Base-by-base conservation (phyloP, 495 filamentous ascomycete species). In the Penicillium roqueforti region DNA sequence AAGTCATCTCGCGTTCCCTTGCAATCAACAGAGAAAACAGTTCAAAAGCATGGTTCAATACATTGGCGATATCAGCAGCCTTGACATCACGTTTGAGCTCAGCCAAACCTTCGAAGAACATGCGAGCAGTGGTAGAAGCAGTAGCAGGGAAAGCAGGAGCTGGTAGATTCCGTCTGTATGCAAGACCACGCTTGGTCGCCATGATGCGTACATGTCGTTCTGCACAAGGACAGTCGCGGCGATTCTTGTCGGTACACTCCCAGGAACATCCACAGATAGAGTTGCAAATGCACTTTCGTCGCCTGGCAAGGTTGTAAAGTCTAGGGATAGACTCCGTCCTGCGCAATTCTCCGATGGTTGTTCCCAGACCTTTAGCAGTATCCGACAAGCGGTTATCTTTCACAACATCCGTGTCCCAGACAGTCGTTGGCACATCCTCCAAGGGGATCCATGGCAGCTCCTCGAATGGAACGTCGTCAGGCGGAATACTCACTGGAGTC, bases 251-350 rank as follows among this genome's bases (percentile, higher is more conserved):
- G 3, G 70, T 73, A 40, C 74, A 77, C 9, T 59, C 58, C 26
- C 14, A 16, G 4, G 70, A 59, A 47, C 74, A 77, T 28, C n/a
- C 51, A 26, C 74, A 76, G 20, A 55, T 23, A 3, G 58, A 54
- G 4, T 43, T 38, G 56, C 74, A 77, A 28, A 72, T 63, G 39
- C 74, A 77, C 39, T 69, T 74, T 39, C 39, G 51, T 31, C 68
- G 56, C n/a, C 63, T 68, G 3, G 55, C 57, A 32, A 68, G 51
- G 3, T 63, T 34, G 18, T 70, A 49, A 18, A 68, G 50, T 3
- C 41, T 41, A 13, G 47, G 55, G 4, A 45, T 48, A 8, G 59
- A 51, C 8, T 70, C 58, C 8, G 62, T 56, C n/a, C 58, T 65
- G 13, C 71, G 68, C n/a, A 62, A 28, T 3, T 75, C 67, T 7